Conservation (phyloP, 139 green algal genomes). For the Spirogloea muscicola region DNA sequence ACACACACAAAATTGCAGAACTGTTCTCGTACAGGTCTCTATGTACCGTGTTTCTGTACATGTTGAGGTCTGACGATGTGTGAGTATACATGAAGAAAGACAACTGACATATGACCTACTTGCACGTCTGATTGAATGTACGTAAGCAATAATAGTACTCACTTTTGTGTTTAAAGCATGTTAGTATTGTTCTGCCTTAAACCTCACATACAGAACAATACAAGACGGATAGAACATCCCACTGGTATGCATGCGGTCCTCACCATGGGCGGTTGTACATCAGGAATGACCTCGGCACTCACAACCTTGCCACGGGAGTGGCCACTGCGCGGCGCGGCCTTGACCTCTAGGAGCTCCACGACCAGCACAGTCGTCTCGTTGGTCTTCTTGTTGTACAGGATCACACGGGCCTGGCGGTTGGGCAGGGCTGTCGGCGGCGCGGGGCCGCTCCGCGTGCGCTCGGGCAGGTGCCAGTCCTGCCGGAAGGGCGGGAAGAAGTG, state of each 20-base stretch:
- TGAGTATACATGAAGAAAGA: constrained; percentile 4
- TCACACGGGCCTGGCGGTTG: constrained; percentile 16
- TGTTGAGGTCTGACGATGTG: no score
- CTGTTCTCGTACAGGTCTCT: no score
- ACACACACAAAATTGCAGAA: no score
- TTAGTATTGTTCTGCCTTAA: no score
- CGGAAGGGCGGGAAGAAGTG: constrained; percentile 40
- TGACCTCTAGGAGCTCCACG: constrained; percentile 30
- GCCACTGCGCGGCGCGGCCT: neutral
- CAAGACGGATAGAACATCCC: no score
- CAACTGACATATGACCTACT: no score
- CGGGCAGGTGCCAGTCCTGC: neutral
- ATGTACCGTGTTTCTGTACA: no score
- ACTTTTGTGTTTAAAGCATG: no score
- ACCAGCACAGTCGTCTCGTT: constrained; percentile 37
- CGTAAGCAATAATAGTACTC: no score
- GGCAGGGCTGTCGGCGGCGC: constrained; percentile 3
- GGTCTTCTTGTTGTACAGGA: constrained; percentile 38
- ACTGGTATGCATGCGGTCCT: no score
- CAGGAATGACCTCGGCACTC: constrained; percentile 26
- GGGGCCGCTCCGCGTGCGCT: neutral
- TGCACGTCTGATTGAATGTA: no score
- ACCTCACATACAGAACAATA: no score
- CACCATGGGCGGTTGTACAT: constrained; percentile 42
- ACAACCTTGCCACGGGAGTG: constrained; percentile 19